Evolutionary conservation across 2,329 filamentous ascomycete genomes (phyloP).

Genomic region (Alternaria novae-zelandiae): DNA sequence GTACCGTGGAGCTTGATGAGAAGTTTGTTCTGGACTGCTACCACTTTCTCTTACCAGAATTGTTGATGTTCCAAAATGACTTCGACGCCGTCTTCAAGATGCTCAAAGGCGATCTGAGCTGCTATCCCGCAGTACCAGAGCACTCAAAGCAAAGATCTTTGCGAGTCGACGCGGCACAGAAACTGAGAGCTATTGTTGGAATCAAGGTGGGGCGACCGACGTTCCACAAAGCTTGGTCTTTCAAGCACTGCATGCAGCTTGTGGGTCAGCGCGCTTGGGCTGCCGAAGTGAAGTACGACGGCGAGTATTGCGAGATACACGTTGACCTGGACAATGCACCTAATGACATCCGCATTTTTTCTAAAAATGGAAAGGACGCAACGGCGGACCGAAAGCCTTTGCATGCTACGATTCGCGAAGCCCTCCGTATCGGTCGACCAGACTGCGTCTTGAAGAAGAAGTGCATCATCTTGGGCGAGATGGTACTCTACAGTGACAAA

Average conservation of each 20-base stretch:
- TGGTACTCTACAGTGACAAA: conserved; percentile 77
- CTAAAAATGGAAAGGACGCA: conserved; percentile 90
- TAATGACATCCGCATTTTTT: conserved; percentile 78
- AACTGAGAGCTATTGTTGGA: conserved; percentile 49
- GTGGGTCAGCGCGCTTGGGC: conserved; percentile 67
- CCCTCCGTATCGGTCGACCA: conserved; percentile 66
- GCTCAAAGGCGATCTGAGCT: conserved; percentile 54
- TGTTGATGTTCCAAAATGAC: conserved; percentile 73
- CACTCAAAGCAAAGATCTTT: conserved; percentile 36
- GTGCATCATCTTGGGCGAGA: conserved; percentile 84
- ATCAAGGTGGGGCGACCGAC: conserved; percentile 55
- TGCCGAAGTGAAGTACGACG: conserved; percentile 83
- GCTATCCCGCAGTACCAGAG: conserved; percentile 48
- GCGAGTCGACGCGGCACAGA: conserved; percentile 48
- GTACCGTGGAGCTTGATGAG: conserved; percentile 69
- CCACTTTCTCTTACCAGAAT: conserved; percentile 72
- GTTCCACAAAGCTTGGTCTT: conserved; percentile 57
- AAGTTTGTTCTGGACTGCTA: conserved; percentile 63
- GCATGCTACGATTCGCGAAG: conserved; percentile 68
- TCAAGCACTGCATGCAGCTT: conserved; percentile 76
- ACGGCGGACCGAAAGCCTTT: conserved; percentile 71
- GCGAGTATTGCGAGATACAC: conserved; percentile 87
- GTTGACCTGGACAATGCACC: conserved; percentile 67
- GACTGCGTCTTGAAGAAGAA: conserved; percentile 65
- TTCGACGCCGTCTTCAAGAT: conserved; percentile 66